Base-by-base conservation (phyloP, 495 filamentous ascomycete genomes). In the Penicillium roqueforti region DNA sequence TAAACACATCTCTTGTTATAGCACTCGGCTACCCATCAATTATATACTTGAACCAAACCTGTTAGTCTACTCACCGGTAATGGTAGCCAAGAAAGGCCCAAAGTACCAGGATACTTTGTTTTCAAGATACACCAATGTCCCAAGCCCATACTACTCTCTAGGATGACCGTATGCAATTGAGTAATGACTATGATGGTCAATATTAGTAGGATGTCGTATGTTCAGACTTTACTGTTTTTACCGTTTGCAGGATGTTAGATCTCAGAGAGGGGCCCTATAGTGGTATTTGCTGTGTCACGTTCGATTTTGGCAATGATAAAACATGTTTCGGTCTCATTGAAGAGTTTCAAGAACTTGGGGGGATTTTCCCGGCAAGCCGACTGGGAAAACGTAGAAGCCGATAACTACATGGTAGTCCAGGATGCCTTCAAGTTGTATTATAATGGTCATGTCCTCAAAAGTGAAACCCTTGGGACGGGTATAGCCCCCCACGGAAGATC, bases 201-300 rank as follows among this genome's bases (percentile, higher is more conserved):
- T 62, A 75, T 71, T 60, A 75, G 79, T 43, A 78, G 65, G 47
- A 74, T 46, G 38, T 69, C 76, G 56, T 77, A 83, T 13, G 61
- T 70, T 77, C 78, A 84, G 37, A 83, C 69, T 63, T 84, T 81
- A 51, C 62, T 56, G 61, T 83, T 79, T 3, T 36, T 20, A 4
- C 60, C 73, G n/a, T 70, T 61, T 16, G 53, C 29, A 8, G 81
- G 60, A 61, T 78, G 82, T 25, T 57, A 55, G 14, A 42, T 37
- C 6, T 78, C 6, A 19, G 54, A 63, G 62, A 85, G 83, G 0
- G 64, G 59, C 32, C 67, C 67, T 1, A 65, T 29, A 25, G 68
- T 54, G 10, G 75, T 70, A 56, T 85, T 81, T 36, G 69, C 66
- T 49, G 79, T 79, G 62, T 83, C 80, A 6, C 64, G 58, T 25